Base-by-base conservation (phyloP, 2,329 filamentous ascomycete genomes). In the Phaeosphaeriaceae sp. region DNA sequence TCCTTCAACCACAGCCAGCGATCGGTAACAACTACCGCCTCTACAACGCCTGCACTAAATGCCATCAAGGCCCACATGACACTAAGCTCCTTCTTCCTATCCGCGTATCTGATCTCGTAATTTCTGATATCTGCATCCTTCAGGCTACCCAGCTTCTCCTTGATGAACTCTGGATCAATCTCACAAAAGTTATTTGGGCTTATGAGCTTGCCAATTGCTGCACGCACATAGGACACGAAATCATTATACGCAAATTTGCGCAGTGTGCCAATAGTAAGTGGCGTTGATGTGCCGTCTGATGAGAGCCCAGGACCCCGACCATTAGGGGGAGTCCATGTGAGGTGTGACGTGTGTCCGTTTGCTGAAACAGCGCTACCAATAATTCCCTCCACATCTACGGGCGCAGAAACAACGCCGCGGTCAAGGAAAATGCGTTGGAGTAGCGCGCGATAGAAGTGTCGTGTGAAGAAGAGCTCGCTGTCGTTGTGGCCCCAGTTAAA, bases 51-150 rank as follows among this genome's bases (percentile, higher is more conserved):
- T 2, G 93, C 92, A 71, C 91, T 95, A 65, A 96, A 97, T 1
- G 94, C 92, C 93, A 99, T 99, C 64, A 99, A 73, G 60, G 85
- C 91, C 94, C 94, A 99, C 50, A 95, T 84, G 6, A 95, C 82
- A 66, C 88, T 91, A 32, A 99, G 76, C 67, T 97, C 88, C 62
- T 91, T 89, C 76, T 88, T 90, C 46, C 87, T 80, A 32, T 80
- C 79, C n/a, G 38, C 34, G 72, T 88, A 97, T 34, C 74, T 70
- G 8, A 70, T 65, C 64, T 89, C 87, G 70, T 97, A 99, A 12
- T 62, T 72, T 8, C 81, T 78, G 39, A 97, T 87, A 56, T 92
- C 87, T 32, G 87, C 86, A 60, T 95, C 90, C 0, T 85, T 88
- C 52, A 97, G 79, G 15, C 74, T 76, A 1, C 74, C 79, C 81